Base-by-base conservation (phyloP, 176 grass and related monocot species). In the Triticum timopheevii region DNA sequence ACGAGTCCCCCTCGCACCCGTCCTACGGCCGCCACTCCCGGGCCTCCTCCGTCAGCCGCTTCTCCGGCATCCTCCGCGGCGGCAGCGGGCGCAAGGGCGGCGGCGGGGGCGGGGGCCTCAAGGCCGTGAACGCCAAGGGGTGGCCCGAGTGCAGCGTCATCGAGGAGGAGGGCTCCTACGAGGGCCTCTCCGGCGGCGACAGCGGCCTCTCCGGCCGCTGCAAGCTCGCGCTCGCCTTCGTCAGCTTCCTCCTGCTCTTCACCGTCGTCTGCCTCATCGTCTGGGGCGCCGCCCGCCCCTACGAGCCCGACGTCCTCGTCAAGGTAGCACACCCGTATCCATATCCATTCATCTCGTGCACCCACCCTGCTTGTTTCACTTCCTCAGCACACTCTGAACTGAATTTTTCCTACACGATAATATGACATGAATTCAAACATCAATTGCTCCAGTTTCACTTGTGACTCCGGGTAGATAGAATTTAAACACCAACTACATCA, bases 71-170 rank as follows among this genome's bases (percentile, higher is more conserved):
- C 76, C 88, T 96, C 28, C 86, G 89, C 35, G 87, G 84, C 62
- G 90, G 77, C 33, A 85, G 76, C 12, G 85, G 81, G 8, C 82
- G 86, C 58, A 85, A 22, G 34, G 28, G 27, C 20, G 83, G 25
- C 6, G 75, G 33, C 20, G 19, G 6, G 20, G 82, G 78, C 33
- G 89, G 44, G 27, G 92, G 77, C 17, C 81, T 83, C 30, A 92
- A 88, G 71, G 47, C 63, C 1, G 69, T 96, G 63, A 99, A 99
- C 73, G 92, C 96, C 24, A 99, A 99, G 80, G 97, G 94, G 0
- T 99, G 97, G 97, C 97, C 97, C 2, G 97, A 99, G 87, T 99
- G 97, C 76, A 93, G 88, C 72, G 97, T 99, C 80, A 99, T 99
- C 69, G 84, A 96, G 88, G 97, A 96, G 76, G 97, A 99, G 52